phyloP scores from a whole-genome alignment of 495 filamentous ascomycete species.

The Geoglossum glabrum region DNA sequence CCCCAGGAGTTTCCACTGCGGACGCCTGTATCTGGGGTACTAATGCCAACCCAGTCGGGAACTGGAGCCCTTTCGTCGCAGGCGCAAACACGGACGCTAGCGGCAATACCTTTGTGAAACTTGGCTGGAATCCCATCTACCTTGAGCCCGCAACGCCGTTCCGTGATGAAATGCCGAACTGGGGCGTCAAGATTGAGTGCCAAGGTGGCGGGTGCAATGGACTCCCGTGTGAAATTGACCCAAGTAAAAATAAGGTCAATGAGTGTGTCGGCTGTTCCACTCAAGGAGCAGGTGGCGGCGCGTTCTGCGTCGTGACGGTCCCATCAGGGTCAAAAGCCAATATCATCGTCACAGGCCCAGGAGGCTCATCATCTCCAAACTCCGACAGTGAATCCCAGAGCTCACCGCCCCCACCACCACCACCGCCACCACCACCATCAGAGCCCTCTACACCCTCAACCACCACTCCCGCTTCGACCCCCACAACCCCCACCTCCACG shows the following conservation, averaged over 20 bases:
- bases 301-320: constrained; percentile 63
- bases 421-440: no score
- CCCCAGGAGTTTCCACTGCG: constrained; percentile 38
- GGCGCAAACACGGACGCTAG: constrained; percentile 48
- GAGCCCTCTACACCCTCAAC: constrained; percentile 13
- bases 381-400: constrained; percentile 25
- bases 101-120: constrained; percentile 53
- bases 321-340: constrained; percentile 45
- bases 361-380: constrained; percentile 21
- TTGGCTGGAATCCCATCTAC: constrained; percentile 68
- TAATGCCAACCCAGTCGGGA: constrained; percentile 41
- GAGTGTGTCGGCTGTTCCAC: constrained; percentile 32
- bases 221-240: constrained; percentile 56
- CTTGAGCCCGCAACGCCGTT: constrained; percentile 36
- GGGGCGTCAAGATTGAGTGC: constrained; percentile 54
- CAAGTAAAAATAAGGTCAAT: constrained; percentile 35
- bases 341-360: constrained; percentile 48
- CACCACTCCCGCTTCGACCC: neutral
- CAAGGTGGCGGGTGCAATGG: constrained; percentile 46
- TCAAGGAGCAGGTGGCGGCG: constrained; percentile 45
- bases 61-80: constrained; percentile 65
- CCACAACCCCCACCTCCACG: neutral
- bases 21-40: constrained; percentile 57
- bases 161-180: constrained; percentile 36
- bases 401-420: constrained; percentile 43